Percentiles rank a stretch among this genome's conserved stretches.
Conservation (phyloP, 495 filamentous ascomycete species). For the Penicillium samsonianum region DNA sequence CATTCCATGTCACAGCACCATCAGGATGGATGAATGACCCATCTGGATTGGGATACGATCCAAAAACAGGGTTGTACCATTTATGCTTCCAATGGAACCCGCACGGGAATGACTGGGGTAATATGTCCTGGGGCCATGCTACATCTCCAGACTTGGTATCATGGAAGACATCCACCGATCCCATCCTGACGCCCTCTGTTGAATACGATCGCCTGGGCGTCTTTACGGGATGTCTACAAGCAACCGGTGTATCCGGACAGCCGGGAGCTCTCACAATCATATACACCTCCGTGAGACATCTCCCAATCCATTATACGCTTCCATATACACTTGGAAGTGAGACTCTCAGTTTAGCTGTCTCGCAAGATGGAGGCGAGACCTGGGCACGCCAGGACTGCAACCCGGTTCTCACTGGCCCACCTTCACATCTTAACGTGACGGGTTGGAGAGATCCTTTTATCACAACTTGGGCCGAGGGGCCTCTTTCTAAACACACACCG, state of each 20-base stretch:
- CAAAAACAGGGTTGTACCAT: slow-evolving; percentile 42
- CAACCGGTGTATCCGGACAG: slow-evolving; percentile 45
- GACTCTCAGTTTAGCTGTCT: slow-evolving; percentile 51
- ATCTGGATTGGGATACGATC: slow-evolving; percentile 57
- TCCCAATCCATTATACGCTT: slow-evolving; percentile 52
- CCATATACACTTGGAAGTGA: slow-evolving; percentile 53
- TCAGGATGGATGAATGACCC: slow-evolving; percentile 62
- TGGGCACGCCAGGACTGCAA: slow-evolving; percentile 53
- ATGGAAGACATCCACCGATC: slow-evolving; percentile 40
- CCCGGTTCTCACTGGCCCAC: slow-evolving; percentile 49
- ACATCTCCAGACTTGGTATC: slow-evolving; percentile 44
- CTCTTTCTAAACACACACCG: slow-evolving; percentile 25
- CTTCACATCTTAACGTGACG: slow-evolving; percentile 49
- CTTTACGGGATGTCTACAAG: slow-evolving; percentile 53
- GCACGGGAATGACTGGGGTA: slow-evolving; percentile 45
- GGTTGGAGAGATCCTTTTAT: slow-evolving; percentile 59
- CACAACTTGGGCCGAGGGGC: slow-evolving; percentile 45
- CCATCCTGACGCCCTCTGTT: slow-evolving; percentile 37
- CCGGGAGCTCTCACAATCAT: slow-evolving; percentile 45
- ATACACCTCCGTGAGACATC: slow-evolving; percentile 53
- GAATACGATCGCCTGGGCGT: slow-evolving; percentile 53
- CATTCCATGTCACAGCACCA: slow-evolving; percentile 52
- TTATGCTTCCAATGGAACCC: slow-evolving; percentile 53
- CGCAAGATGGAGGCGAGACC: slow-evolving; percentile 49
- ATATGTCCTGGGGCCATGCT: slow-evolving; percentile 49